Percentiles rank a stretch among this genome's conserved stretches.
These are phyloP conservation scores for Pseudozyma pruni DNA, from an alignment of 1,284 basidiomycete species.

Conservation along the genomic window DNA sequence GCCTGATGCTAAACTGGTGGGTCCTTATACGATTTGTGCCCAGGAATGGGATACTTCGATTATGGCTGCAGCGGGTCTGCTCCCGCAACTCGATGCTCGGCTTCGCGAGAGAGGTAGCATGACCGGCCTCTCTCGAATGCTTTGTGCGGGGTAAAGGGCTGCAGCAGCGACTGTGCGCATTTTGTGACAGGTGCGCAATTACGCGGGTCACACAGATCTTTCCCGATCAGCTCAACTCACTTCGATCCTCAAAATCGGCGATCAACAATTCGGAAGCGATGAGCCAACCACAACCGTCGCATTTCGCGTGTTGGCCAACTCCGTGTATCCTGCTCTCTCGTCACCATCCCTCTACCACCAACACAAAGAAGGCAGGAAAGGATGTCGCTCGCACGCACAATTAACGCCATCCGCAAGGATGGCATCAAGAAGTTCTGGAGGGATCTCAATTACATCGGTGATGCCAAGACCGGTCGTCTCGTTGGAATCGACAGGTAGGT, in stretches of 20 bases:
- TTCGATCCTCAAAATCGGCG: neutral
- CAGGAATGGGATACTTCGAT: too few species aligned
- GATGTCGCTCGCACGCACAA: slow-evolving; percentile 64
- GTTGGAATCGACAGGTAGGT: slow-evolving; percentile 62
- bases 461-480: slow-evolving; percentile 64
- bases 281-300: slow-evolving; percentile 11
- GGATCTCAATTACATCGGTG: slow-evolving; percentile 65
- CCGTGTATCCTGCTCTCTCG: neutral
- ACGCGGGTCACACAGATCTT: slow-evolving; percentile 4
- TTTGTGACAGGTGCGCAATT: slow-evolving; percentile 6
- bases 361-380: slow-evolving; percentile 5
- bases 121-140: neutral
- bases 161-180: slow-evolving; percentile 4
- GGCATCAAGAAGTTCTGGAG: slow-evolving; percentile 63
- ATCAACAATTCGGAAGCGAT: slow-evolving; percentile 29
- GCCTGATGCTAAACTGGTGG: too few species aligned
- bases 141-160: slow-evolving; percentile 10
- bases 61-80: too few species aligned
- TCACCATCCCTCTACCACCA: neutral
- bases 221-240: too few species aligned
- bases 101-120: too few species aligned
- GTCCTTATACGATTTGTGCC: too few species aligned
- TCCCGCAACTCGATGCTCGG: too few species aligned
- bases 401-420: slow-evolving; percentile 60
- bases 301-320: slow-evolving; percentile 7